Base-by-base conservation (phyloP, 2,329 filamentous ascomycete genomes). In the Calonectria henricotiae region DNA sequence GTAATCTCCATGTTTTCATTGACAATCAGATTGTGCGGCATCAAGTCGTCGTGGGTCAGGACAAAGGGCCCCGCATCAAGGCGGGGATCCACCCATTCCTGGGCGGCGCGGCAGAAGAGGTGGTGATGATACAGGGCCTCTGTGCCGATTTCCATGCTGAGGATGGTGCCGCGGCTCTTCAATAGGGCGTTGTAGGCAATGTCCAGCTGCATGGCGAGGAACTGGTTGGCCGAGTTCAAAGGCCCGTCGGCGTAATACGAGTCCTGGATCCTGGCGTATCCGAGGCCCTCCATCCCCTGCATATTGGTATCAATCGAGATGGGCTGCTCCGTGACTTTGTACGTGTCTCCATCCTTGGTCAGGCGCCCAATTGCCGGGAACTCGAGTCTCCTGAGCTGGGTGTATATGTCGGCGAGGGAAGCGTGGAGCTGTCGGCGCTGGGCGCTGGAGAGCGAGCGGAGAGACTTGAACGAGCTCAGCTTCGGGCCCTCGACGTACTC, bases 361-460 rank as follows among this genome's bases (percentile, higher is more conserved):
- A 73, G 39, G n/a, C 71, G 55, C 17, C 71, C 71, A 17, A 71
- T 71, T 15, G 67, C 39, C 5, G 66, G 64, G 37, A 73, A 73
- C n/a, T 64, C 64, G 9, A 71, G 65, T 13, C 66, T 55, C n/a
- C 71, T 61, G n/a, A 73, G 68, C 30, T 73, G 67, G n/a, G 71
- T 58, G 41, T 68, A 70, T n/a, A 73, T 64, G 35, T 70, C 55
- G 27, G 69, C 69, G 15, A 73, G 67, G 23, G 71, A 73, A 2
- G 27, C 62, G 58, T 70, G 69, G 5, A 71, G 58, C 15, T 49
- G 55, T 12, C 32, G 41, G 11, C 44, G 69, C 43, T 69, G 20
- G 15, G 55, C 32, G 41, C 20, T 27, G 13, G 62, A 54, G 23
- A 63, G 41, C 12, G 58, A 62, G 35, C 65, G 17, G 5, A 73